A percentile compares a stretch with the other conserved stretches of the same genome.
phyloP scores from a whole-genome alignment of 1,139 yeast genomes.

The Taphrina populina region DNA sequence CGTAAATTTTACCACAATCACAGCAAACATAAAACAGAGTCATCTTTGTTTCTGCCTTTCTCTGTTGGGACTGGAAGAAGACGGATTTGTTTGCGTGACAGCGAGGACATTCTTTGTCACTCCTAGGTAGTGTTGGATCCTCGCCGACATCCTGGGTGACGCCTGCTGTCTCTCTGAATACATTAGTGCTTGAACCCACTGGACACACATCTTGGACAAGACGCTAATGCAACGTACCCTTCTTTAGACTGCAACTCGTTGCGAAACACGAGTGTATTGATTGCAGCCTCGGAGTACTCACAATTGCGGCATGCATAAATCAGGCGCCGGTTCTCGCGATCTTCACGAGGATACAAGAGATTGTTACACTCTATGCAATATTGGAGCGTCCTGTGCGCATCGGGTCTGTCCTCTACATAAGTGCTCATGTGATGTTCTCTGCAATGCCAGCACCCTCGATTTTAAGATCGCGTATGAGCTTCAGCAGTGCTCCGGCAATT shows the following conservation, averaged over 20 bases:
- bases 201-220: background rate
- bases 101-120: conserved; percentile 79
- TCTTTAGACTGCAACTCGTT: conserved; percentile 88
- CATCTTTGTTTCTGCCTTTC: conserved; percentile 94
- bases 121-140: conserved; percentile 73
- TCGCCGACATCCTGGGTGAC: conserved; percentile 94
- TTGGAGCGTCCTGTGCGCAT: conserved; percentile 25
- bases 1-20: conserved; percentile 75
- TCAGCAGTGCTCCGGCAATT: no score
- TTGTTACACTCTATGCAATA: conserved; percentile 58
- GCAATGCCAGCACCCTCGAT: no score
- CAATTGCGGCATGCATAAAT: conserved; percentile 94
- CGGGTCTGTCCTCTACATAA: conserved; percentile 15
- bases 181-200: background rate
- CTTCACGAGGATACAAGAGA: conserved; percentile 98
- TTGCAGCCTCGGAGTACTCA: conserved; percentile 88
- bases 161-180: conserved; percentile 79
- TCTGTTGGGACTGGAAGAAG: conserved; percentile 93
- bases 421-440: no score
- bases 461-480: no score
- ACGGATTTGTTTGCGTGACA: conserved; percentile 90
- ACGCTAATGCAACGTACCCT: conserved; percentile 43
- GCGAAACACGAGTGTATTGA: conserved; percentile 81
- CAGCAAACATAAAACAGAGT: conserved; percentile 83
- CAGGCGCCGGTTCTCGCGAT: conserved; percentile 64